Conservation (phyloP, 108 stramenopile genomes). For the Skeletonema tropicum region DNA sequence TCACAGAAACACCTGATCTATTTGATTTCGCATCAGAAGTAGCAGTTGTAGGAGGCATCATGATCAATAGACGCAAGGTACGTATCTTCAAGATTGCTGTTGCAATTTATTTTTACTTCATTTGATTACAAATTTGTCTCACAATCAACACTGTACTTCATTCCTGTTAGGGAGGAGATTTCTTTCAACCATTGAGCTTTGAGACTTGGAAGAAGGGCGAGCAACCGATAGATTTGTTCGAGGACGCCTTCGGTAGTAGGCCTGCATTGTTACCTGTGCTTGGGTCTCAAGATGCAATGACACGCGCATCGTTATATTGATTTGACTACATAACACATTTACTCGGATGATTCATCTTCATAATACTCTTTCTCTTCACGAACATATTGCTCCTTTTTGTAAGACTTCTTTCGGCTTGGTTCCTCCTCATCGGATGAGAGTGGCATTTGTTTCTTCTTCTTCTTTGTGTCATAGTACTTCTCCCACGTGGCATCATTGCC, state of each 20-base stretch:
- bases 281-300: constrained; percentile 15
- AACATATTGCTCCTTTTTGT: neutral
- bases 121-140: neutral
- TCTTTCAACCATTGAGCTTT: constrained; percentile 28
- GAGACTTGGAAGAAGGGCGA: constrained; percentile 17
- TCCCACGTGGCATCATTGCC: neutral
- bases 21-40: constrained; percentile 13
- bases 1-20: constrained; percentile 9
- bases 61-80: constrained; percentile 17
- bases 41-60: constrained; percentile 20
- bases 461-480: neutral
- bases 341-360: constrained; percentile 5
- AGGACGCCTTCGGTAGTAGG: constrained; percentile 7
- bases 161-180: constrained; percentile 13
- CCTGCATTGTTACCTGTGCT: constrained; percentile 11
- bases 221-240: constrained; percentile 19
- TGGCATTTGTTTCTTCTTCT: neutral
- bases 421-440: neutral
- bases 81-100: neutral
- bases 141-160: neutral
- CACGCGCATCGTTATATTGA: constrained; percentile 10
- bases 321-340: neutral
- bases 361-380: neutral
- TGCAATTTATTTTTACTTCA: neutral
- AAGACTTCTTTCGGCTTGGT: neutral